phyloP scores from a whole-genome alignment of 257 asterid species.

The Nicotiana tabacum region DNA sequence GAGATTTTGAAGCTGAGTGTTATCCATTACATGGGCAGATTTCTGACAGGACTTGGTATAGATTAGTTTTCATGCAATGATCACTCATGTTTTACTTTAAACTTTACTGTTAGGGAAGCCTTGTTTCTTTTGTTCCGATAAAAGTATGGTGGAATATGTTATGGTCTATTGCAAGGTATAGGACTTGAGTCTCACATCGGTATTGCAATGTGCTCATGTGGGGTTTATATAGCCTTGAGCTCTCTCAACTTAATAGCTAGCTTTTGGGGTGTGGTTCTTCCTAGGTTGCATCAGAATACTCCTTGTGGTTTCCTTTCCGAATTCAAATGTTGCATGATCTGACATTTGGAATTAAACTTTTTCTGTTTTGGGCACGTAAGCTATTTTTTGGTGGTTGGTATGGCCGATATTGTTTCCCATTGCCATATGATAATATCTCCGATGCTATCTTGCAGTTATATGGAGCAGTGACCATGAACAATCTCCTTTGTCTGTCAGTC shows the following conservation, averaged over 20 bases:
- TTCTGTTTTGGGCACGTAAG: not conserved
- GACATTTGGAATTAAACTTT: not conserved
- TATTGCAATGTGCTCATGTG: too few species aligned
- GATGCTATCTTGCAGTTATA: slow-evolving; percentile 44
- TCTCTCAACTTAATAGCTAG: too few species aligned
- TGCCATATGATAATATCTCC: not conserved
- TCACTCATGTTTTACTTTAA: not conserved
- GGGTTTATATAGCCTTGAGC: too few species aligned
- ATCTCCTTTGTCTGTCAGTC: slow-evolving; percentile 72
- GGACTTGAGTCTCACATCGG: too few species aligned
- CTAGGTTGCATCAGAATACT: not conserved
- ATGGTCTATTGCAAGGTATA: too few species aligned
- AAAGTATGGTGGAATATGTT: not conserved
- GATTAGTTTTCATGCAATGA: not conserved
- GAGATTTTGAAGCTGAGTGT: not conserved
- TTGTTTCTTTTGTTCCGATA: not conserved
- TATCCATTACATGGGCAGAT: not conserved
- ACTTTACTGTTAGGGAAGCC: not conserved
- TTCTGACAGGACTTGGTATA: not conserved
- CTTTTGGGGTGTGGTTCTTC: too few species aligned
- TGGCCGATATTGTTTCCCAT: not conserved
- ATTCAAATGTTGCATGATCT: not conserved
- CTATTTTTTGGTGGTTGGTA: not conserved
- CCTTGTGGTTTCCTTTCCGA: not conserved
- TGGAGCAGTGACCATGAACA: slow-evolving; percentile 94